Evolutionary conservation across 176 grass and related monocot species (phyloP), one percentile per base, ranked within the genome.

Genomic region (Phyllostachys edulis): DNA sequence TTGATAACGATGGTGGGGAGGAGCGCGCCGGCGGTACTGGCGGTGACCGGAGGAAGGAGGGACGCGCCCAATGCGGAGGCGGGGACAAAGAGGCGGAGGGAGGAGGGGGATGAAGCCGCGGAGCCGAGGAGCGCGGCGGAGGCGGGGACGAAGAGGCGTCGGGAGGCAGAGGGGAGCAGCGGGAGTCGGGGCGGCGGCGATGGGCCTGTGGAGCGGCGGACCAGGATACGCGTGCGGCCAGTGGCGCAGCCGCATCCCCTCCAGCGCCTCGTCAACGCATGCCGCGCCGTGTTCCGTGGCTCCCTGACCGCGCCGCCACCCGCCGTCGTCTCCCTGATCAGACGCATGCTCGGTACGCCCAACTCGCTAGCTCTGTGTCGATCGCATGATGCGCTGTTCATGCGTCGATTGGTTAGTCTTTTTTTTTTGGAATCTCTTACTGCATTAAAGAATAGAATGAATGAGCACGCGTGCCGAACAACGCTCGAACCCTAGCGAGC

Each of bases 241-340:
- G 79, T 16, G 38, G 51, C 17, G 42, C 49, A 1, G 62, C 6
- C 15, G 46, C 47, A 3, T 65, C 10, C 65, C 32, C 36, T 92
- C 63, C 92, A 86, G 85, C 67, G 54, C 12, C 85, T 94, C 40
- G 87, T 92, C 67, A 44, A 67, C 20, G 87, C 78, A 6, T 92
- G 93, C 84, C 87, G 80, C 52, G 60, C 72, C 52, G 63, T 84
- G 81, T 86, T 94, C 47, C 66, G 63, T 8, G 85, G 75, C 27
- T 42, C 82, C 11, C 51, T 38, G 29, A 73, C 73, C 18, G 78
- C 85, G 13, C 93, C 87, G 54, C 42, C 52, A 29, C 41, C 69
- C 1, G 16, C 41, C 17, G 79, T 73, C 6, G 87, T 87, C 71
- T 20, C 67, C 21, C 60, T 64, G 44, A 46, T 92, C 52, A 55